Conservation (phyloP, 768 basidiomycete species). For the Neoboletus subvelutipes region DNA sequence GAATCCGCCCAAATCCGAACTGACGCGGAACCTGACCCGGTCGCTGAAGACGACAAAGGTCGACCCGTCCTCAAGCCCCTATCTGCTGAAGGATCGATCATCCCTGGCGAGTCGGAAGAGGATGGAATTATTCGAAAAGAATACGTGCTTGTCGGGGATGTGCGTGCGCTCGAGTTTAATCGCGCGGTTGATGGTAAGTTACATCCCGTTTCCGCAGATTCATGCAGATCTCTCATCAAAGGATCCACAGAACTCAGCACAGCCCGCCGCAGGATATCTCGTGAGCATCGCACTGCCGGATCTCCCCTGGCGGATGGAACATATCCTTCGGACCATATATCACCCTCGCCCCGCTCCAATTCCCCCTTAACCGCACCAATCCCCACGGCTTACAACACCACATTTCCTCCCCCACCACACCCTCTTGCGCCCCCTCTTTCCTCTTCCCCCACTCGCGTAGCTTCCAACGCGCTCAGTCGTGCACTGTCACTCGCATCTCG, state of each 20-base stretch:
- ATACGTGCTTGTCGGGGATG: conserved; percentile 93
- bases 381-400: conserved; percentile 39
- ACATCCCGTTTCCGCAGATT: neutral
- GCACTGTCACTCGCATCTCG: conserved; percentile 80
- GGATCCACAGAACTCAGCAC: conserved; percentile 56
- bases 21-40: conserved; percentile 9
- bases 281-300: conserved; percentile 52
- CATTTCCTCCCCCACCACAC: conserved; percentile 67
- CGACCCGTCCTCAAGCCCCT: conserved; percentile 26
- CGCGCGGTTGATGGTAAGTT: conserved; percentile 83
- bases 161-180: conserved; percentile 87
- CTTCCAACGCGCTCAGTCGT: conserved; percentile 73
- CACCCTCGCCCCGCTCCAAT: conserved; percentile 23
- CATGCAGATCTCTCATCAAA: conserved; percentile 11
- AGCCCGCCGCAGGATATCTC: conserved; percentile 56
- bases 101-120: conserved; percentile 83
- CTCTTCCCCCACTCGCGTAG: conserved; percentile 65
- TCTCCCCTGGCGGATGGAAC: conserved; percentile 51
- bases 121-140: conserved; percentile 79
- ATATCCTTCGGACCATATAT: conserved; percentile 36
- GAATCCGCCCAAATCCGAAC: conserved; percentile 16
- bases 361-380: conserved; percentile 24
- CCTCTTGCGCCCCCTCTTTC: conserved; percentile 54
- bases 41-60: conserved; percentile 13
- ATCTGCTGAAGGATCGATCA: conserved; percentile 61